Base-by-base conservation (phyloP, 495 filamentous ascomycete species). In the Mycothermus thermophilus region DNA sequence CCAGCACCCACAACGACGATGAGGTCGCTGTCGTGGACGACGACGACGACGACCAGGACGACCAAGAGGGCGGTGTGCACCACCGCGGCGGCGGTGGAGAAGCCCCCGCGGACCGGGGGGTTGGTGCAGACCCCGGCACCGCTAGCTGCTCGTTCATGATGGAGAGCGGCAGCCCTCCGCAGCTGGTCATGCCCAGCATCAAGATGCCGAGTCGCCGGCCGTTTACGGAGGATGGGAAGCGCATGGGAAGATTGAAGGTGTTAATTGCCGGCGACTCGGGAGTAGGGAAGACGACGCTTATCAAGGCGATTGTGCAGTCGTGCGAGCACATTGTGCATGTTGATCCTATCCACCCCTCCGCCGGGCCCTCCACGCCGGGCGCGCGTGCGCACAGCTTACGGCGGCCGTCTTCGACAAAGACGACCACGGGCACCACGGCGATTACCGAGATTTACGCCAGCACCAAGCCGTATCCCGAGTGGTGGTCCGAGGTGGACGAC, bases 311-410 rank as follows among this genome's bases (percentile, higher is more conserved):
- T 35, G 83, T 93, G 9, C 90, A 95, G 51, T 71, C 63, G n/a
- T 94, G 88, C 51, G 82, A 93, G 48, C 84, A 95, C 52, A 93
- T 99, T 40, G 90, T 96, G 2, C 90, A 97, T 55, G 80, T 94
- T 32, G 90, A 97, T 52, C 75, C 83, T 0, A 63, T 92, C 21
- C 59, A 71, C 5, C 55, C 71, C 8, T 60, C 55, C 38, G 23
- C 41, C 42, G 25, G 57, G 17, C 45, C 37, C 16, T 38, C 35
- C 18, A 43, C 43, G 31, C 44, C 50, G 16, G n/a, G n/a, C n/a
- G n/a, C n/a, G n/a, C n/a, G n/a, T n/a, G n/a, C n/a, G n/a, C n/a
- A n/a, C n/a, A n/a, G n/a, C n/a, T n/a, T n/a, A n/a, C 22, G 22
- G 22, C 6, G 22, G 22, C 11, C 22, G 22, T 25, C 22, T 25